Conservation (phyloP, 169 alveolate genomes). For the Plasmodium inui region DNA sequence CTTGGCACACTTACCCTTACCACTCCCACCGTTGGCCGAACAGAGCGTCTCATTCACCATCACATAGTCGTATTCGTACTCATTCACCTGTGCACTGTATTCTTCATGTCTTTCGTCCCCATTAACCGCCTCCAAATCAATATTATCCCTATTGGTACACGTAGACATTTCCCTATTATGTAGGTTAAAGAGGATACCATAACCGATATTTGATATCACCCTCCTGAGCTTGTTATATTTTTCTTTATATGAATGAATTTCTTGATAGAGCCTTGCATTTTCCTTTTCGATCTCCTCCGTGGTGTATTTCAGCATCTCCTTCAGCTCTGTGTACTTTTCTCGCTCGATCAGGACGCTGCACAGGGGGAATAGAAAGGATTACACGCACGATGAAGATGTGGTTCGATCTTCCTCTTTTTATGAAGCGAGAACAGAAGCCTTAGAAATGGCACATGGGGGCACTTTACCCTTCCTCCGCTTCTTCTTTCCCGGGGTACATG, state of each 20-base stretch:
- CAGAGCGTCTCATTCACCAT: slow-evolving; percentile 27
- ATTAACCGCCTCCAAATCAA: background rate
- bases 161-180: slow-evolving; percentile 4
- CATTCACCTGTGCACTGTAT: background rate
- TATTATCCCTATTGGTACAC: background rate
- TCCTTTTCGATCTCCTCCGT: slow-evolving; percentile 74
- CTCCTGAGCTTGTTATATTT: slow-evolving; percentile 47
- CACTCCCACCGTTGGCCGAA: background rate
- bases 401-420: background rate
- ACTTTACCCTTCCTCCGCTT: background rate
- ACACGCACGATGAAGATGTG: background rate
- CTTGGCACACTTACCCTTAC: background rate
- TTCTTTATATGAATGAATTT: slow-evolving; percentile 41
- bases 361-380: background rate
- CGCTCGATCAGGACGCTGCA: slow-evolving; percentile 66
- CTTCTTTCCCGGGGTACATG: background rate
- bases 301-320: slow-evolving; percentile 68
- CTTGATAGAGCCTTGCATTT: slow-evolving; percentile 51
- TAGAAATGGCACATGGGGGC: background rate
- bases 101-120: background rate
- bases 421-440: background rate
- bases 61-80: slow-evolving; percentile 48
- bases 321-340: slow-evolving; percentile 55
- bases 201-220: slow-evolving; percentile 70
- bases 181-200: slow-evolving; percentile 54